Base-by-base conservation (phyloP, 2,329 filamentous ascomycete species). In the Xylaria sp. region DNA sequence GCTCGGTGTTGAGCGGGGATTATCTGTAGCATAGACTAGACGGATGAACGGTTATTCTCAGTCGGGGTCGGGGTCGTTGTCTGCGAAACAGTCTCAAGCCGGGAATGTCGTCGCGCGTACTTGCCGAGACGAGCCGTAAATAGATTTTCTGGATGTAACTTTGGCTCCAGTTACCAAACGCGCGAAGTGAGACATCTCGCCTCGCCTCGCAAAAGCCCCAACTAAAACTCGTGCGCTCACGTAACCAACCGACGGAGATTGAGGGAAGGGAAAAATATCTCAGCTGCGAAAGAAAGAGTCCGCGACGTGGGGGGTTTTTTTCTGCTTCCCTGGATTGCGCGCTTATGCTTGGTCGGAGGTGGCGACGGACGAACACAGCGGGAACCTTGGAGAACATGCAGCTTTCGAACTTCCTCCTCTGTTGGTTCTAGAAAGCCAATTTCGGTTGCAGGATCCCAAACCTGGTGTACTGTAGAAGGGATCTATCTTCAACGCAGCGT, bases 291-390 rank as follows among this genome's bases (percentile, higher is more conserved):
- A 34, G 18, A 44, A 58, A 50, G 44, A 50, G 44, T 31, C 13
- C 3, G 48, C 15, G 34, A 39, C 12, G 28, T 48, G 59, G 28
- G 39, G 37, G 12, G 20, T 31, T 55, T 25, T n/a, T n/a, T n/a
- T n/a, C n/a, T 23, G 37, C n/a, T 44, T 44, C 1, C n/a, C 51
- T 50, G 54, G 23, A 48, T 61, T 18, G 63, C 9, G n/a, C 25
- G 39, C 41, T 37, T 44, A 64, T 52, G 50, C 20, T 61, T 44
- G 48, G 52, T 61, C 51, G 48, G 52, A 57, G 56, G 44, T 39
- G 18, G 56, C 60, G n/a, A 41, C 20, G 12, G 28, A 56, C 50
- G 12, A 37, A 56, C 50, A 63, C 51, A 50, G 59, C 39, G 59
- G n/a, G n/a, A 60, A 37, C 25, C 23, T 46, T n/a, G 13, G n/a